Base-by-base conservation (phyloP, 257 asterid genomes). In the Solanum rostratum region DNA sequence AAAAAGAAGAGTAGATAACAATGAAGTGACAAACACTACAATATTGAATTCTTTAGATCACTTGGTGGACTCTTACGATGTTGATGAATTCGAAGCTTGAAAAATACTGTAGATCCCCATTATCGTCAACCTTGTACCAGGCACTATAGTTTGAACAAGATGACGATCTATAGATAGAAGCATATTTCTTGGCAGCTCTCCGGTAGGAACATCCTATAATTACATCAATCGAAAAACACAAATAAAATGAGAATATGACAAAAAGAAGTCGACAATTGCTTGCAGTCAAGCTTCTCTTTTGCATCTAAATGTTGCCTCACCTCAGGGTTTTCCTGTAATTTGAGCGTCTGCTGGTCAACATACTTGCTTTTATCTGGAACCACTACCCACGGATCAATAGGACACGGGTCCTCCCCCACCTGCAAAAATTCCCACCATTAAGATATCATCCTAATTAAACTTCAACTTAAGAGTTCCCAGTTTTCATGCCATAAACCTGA, bases 71-170 rank as follows among this genome's bases (percentile, higher is more conserved):
- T 83, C 97, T 91, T 94, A 97, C 99, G 93, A 88, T 49, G 96
- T 81, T 18, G 95, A 90, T 84, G 99, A 91, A 86, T 95, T 97
- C 79, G 98, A 89, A 85, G 98, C 97, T 86, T 97, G 99, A 85
- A 95, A 97, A 84, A 97, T 92, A 71, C 99, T 97, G 90, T 94
- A 97, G 78, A 97, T 97, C 49, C 99, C 99, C 97, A 97, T 92
- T 71, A 97, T 87, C 76, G 98, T 93, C 90, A 97, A 89, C 90
- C 99, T 97, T 62, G 97, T 95, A 80, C 98, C 99, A 70, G 99
- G 99, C 85, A 97, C 99, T 88, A 97, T 95, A 87, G 99, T 95
- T 90, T 97, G 99, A 89, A 95, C 99, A 83, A 97, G 97, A 90
- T 95, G 99, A 71, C 98, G 97, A 89, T 97, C 99, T 84, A 97